Conservation (phyloP, 352 stramenopile species). For the Globisporangium orthogonon region DNA sequence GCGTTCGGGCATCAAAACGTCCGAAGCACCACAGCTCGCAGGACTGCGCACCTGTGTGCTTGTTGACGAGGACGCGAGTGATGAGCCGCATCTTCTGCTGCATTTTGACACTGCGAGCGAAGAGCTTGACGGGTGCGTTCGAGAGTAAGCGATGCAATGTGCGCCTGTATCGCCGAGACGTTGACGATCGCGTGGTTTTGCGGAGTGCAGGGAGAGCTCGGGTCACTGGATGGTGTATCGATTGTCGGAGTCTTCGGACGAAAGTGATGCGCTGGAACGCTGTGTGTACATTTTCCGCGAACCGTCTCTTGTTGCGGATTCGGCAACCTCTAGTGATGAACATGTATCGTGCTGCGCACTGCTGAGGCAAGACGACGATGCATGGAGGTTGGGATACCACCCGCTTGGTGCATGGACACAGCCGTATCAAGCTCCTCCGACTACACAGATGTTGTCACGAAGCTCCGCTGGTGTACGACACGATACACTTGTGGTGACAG, state of each 20-base stretch:
- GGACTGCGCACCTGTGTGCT: conserved; percentile 6
- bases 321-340: not conserved
- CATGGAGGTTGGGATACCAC: not conserved
- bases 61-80: conserved; percentile 3
- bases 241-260: not conserved
- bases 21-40: not conserved
- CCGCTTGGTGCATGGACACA: not conserved
- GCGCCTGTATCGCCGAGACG: not conserved
- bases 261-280: not conserved
- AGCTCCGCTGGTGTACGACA: conserved; percentile 11
- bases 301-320: not conserved
- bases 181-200: not conserved
- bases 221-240: conserved; percentile 2
- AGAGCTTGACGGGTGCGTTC: not conserved
- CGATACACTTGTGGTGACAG: conserved; percentile 31
- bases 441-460: too few species aligned
- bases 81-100: conserved; percentile 11
- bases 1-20: not conserved
- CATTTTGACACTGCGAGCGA: conserved; percentile 3
- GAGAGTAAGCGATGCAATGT: not conserved
- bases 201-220: not conserved
- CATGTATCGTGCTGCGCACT: conserved; percentile 10
- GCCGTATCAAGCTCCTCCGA: not conserved
- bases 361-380: not conserved
- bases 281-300: conserved; percentile 3